Base-by-base conservation (phyloP, 352 stramenopile species). In the Phytopythium chamaehyphon region DNA sequence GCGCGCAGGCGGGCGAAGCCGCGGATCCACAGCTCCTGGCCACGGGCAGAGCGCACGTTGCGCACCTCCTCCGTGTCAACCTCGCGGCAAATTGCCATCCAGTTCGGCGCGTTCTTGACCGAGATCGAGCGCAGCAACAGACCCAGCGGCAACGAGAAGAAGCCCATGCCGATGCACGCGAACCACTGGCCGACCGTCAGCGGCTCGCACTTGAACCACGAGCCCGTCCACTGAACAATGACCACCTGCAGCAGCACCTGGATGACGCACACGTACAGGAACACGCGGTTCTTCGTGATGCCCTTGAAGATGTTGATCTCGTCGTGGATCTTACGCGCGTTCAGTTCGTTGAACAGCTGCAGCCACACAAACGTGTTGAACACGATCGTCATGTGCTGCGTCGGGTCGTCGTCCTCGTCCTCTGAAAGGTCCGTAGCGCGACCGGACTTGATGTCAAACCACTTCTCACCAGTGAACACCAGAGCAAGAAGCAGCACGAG, bases 351-450 rank as follows among this genome's bases (percentile, higher is more conserved):
- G 64, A 88, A 98, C 15, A 98, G 80, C 75, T 98, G 90, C 37
- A 89, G 83, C 71, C 97, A 97, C 15, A 98, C 95, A 69, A 99
- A 99, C 33, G 89, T 88, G 73, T 98, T 98, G 78, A 98, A 99
- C 55, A 98, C 64, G 40, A 98, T 86, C 28, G 94, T 98, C 70
- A 96, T 97, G 80, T 99, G 96, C 55, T 84, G 56, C 1, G 69
- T 88, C 46, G 92, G 87, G 22, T 70, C 73, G 40, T 76, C 45
- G 45, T 67, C 15, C 3, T 73, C 62, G n/a, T 90, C 65, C 26
- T 90, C 74, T 4, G 51, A 50, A 15, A 70, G 43, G 51, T 88
- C 61, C 1, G 55, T 69, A n/a, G 44, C 16, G 18, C 68, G 61
- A 15, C 74, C 76, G 0, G 71, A 70, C 9, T 54, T n/a, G 2